phyloP scores from a whole-genome alignment of 176 grass and related monocot species.

The Carex littledalei region DNA sequence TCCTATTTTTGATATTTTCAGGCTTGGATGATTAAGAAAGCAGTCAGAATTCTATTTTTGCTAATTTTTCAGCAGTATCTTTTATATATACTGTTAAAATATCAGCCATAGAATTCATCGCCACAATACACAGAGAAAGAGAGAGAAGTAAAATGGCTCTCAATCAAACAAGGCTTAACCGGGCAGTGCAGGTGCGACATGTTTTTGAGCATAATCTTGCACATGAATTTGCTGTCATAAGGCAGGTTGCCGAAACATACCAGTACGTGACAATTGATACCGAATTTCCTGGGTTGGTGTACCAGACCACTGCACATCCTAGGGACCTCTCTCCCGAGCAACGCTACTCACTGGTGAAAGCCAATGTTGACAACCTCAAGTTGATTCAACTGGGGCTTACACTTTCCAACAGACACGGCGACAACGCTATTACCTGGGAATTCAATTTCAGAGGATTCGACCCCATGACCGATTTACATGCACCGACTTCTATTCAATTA shows the following conservation, averaged over 20 bases:
- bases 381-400: background rate
- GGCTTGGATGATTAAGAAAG: no score
- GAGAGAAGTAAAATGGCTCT: no score
- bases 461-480: background rate
- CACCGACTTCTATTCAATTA: background rate
- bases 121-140: no score
- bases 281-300: background rate
- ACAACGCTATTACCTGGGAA: background rate
- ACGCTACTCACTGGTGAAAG: background rate
- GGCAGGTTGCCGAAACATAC: background rate
- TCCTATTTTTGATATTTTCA: no score
- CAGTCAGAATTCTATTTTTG: background rate
- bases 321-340: background rate
- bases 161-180: no score
- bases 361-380: background rate
- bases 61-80: no score
- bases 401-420: background rate
- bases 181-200: no score
- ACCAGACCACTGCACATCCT: background rate
- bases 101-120: no score
- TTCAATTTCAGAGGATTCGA: background rate
- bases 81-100: no score
- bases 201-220: no score
- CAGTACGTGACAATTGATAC: background rate
- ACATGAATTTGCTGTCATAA: no score